phyloP scores from a whole-genome alignment of 768 basidiomycete genomes.

The Dentipellis sp. region DNA sequence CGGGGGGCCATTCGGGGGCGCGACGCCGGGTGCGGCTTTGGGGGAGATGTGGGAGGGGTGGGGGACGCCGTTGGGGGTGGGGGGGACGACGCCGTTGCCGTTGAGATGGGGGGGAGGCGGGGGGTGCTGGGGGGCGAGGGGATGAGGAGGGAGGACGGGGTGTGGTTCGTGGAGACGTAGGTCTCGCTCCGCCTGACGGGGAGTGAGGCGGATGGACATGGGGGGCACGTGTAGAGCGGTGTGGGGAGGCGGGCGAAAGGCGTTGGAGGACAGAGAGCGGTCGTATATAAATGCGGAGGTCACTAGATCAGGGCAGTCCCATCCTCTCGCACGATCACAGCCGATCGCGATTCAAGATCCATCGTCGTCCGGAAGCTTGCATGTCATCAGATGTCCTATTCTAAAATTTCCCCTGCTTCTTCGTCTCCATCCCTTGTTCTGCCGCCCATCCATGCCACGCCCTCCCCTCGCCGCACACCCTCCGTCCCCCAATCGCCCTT shows the following conservation, averaged over 20 bases:
- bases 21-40: slow-evolving; percentile 14
- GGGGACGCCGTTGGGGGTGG: slow-evolving; percentile 36
- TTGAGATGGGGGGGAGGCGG: slow-evolving; percentile 42
- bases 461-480: neutral
- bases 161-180: slow-evolving; percentile 55
- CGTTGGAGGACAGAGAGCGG: slow-evolving; percentile 14
- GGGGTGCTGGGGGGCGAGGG: slow-evolving; percentile 31
- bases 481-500: neutral
- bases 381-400: slow-evolving; percentile 16
- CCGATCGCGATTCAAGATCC: slow-evolving; percentile 37
- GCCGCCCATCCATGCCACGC: neutral
- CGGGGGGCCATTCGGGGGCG: slow-evolving; percentile 17
- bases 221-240: slow-evolving; percentile 20
- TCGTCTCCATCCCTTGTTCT: slow-evolving; percentile 26
- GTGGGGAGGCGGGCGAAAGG: slow-evolving; percentile 21
- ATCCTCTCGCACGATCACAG: slow-evolving; percentile 55
- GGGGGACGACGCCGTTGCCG: slow-evolving; percentile 36
- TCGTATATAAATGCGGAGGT: slow-evolving; percentile 23
- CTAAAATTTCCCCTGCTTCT: slow-evolving; percentile 19
- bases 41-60: slow-evolving; percentile 31
- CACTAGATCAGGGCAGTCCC: slow-evolving; percentile 34
- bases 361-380: slow-evolving; percentile 12
- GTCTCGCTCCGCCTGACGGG: slow-evolving; percentile 53
- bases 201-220: slow-evolving; percentile 56
- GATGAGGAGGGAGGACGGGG: slow-evolving; percentile 32